Base-by-base conservation (phyloP, 345 rosid species). In the Acer campestre region DNA sequence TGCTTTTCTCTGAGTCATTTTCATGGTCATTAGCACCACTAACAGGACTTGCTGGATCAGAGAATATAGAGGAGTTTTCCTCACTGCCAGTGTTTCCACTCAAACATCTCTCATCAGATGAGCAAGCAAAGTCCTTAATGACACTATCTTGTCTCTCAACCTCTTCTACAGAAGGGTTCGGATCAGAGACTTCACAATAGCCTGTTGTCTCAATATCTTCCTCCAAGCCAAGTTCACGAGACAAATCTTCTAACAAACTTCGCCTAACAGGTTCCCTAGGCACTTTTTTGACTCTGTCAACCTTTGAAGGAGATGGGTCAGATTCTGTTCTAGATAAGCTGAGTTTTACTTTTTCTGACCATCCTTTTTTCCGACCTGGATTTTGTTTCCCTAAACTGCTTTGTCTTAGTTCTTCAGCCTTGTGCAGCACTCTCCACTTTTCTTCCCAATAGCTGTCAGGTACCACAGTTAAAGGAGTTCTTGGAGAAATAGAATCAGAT, bases 401-500 rank as follows among this genome's bases (percentile, higher is more conserved):
- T 40, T 82, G 81, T 79, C 75, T 83, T 68, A 71, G 84, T 79
- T 92, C 91, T 35, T 89, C 97, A n/a, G 89, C 89, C 71, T 89
- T 87, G 80, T 92, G 92, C 79, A 86, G 59, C 70, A 84, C 88
- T 85, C 95, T 89, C 99, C 99, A 95, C 80, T 85, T 91, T 82
- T 89, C 99, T 82, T 95, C 99, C 99, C 99, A 95, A 29, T 95
- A 95, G 83, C 95, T 93, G 63, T 92, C 92, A 29, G 92, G 95
- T 67, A 91, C 87, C 77, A 77, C 77, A 68, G 70, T 86, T 71
- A 86, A 73, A 25, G 97, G 93, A 75, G 91, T 87, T 83, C 82
- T 89, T 4, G 92, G 93, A 70, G 93, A 89, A 79, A 82, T 31
- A 49, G 89, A 85, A 42, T 83, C 97, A 6, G 84, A 88, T 58